Evolutionary conservation across 1,139 yeast species (phyloP).

Genomic region (Magnusiomyces sp.): DNA sequence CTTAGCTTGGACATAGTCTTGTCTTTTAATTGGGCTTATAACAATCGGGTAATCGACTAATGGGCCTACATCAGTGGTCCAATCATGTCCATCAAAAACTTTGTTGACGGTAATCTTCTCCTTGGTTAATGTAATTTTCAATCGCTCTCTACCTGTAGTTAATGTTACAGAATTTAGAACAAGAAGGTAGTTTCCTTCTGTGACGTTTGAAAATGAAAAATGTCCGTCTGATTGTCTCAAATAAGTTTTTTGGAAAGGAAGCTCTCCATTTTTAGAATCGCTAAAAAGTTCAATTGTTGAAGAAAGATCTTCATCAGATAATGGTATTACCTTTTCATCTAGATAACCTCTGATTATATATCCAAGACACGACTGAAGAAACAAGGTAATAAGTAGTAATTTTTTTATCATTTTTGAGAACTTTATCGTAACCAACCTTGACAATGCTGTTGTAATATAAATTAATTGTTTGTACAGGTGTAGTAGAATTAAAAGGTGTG

Average conservation of each 20-base stretch:
- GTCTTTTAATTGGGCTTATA: conserved; percentile 17
- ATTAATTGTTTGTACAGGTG: too few relatives aligned
- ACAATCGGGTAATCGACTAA: conserved; percentile 25
- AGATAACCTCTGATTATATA: conserved; percentile 14
- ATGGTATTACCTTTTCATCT: conserved; percentile 12
- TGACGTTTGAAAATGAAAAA: conserved; percentile 24
- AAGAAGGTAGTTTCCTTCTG: conserved; percentile 25
- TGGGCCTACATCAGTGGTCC: conserved; percentile 25
- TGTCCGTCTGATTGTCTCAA: conserved; percentile 18
- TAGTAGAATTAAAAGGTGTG: too few relatives aligned
- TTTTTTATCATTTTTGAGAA: background rate
- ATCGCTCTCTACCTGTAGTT: conserved; percentile 14
- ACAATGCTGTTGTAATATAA: too few relatives aligned
- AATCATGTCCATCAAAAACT: conserved; percentile 26
- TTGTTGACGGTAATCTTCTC: conserved; percentile 23
- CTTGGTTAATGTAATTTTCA: conserved; percentile 25
- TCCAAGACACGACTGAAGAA: background rate
- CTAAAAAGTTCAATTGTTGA: conserved; percentile 9
- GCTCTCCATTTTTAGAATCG: conserved; percentile 3
- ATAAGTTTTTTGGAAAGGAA: conserved; percentile 11
- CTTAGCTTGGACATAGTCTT: conserved; percentile 22
- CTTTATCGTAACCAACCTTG: too few relatives aligned
- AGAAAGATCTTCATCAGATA: conserved; percentile 8
- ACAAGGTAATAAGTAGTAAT: background rate
- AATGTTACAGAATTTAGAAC: conserved; percentile 17